phyloP scores from a whole-genome alignment of 31 red algal genomes.

The Odonthalia washingtoniensis region DNA sequence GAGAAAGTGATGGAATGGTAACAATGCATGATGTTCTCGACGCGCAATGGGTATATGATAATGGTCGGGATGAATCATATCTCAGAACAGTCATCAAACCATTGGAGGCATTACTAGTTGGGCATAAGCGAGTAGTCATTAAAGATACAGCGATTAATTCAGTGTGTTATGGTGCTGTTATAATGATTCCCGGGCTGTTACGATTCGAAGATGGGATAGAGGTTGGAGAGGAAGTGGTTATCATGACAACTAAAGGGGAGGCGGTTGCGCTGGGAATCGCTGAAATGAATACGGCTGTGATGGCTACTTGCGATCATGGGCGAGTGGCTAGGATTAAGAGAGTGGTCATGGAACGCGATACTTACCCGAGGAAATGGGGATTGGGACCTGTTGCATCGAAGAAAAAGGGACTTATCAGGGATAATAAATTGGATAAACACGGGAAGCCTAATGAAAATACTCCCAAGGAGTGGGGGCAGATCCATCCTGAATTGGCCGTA shows the following conservation, averaged over 20 bases:
- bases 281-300: constrained; percentile 97
- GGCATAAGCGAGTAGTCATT: constrained; percentile 88
- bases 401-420: constrained; percentile 92
- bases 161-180: constrained; percentile 96
- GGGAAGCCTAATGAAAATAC: constrained; percentile 93
- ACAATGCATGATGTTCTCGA: constrained; percentile 99
- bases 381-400: constrained; percentile 93
- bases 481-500: constrained; percentile 4
- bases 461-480: constrained; percentile 73
- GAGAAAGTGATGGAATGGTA: constrained; percentile 77
- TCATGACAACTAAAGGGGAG: constrained; percentile 99
- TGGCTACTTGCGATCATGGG: constrained; percentile 98
- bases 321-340: constrained; percentile 96
- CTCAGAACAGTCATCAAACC: constrained; percentile 93
- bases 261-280: constrained; percentile 94
- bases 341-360: constrained; percentile 98
- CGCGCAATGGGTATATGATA: constrained; percentile 96
- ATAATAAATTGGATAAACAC: constrained; percentile 94
- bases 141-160: constrained; percentile 96
- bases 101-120: constrained; percentile 82
- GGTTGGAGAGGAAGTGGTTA: constrained; percentile 88
- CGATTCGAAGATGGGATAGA: constrained; percentile 97
- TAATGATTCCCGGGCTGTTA: constrained; percentile 98
- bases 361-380: constrained; percentile 96
- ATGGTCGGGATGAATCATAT: constrained; percentile 88